These are phyloP conservation scores for Epichloe sylvatica DNA, from an alignment of 2,329 filamentous ascomycete genomes.

Conservation along the genomic window DNA sequence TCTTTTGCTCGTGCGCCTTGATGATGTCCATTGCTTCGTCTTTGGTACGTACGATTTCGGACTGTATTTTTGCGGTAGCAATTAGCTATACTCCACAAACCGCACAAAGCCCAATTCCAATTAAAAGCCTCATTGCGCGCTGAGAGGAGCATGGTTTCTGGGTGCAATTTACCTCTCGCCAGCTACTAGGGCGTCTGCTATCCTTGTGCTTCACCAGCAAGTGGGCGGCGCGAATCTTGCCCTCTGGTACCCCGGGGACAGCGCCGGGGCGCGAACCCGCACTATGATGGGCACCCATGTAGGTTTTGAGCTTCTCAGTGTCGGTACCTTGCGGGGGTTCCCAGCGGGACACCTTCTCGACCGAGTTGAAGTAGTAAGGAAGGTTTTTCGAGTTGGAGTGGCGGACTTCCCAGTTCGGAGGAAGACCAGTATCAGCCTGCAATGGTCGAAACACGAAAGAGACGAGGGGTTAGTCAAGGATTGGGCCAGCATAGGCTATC, in stretches of 20 bases:
- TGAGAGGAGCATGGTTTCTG: background rate
- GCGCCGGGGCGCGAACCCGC: constrained; percentile 29
- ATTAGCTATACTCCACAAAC: background rate
- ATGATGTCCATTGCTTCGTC: constrained; percentile 75
- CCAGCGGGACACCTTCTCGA: constrained; percentile 83
- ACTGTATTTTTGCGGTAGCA: constrained; percentile 21
- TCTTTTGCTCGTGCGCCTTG: constrained; percentile 58
- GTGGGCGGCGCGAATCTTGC: constrained; percentile 88
- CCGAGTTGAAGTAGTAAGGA: constrained; percentile 93
- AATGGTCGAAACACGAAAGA: background rate
- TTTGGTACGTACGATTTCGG: constrained; percentile 75
- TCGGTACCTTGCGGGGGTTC: constrained; percentile 88
- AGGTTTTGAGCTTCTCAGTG: constrained; percentile 80
- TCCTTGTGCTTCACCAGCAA: constrained; percentile 86
- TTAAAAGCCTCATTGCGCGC: accelerated
- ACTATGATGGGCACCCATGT: constrained; percentile 84
- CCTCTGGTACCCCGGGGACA: constrained; percentile 36
- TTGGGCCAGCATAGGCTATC: background rate
- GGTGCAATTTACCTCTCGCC: constrained; percentile 50
- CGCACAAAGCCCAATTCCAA: no score
- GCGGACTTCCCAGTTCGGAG: constrained; percentile 83
- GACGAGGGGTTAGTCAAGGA: background rate
- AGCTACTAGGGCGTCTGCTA: constrained; percentile 80
- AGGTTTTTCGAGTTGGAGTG: constrained; percentile 98
- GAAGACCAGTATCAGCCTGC: constrained; percentile 65